These are phyloP conservation scores for Solioccasus polychromus DNA, from an alignment of 768 basidiomycete species.

Conservation along the genomic window DNA sequence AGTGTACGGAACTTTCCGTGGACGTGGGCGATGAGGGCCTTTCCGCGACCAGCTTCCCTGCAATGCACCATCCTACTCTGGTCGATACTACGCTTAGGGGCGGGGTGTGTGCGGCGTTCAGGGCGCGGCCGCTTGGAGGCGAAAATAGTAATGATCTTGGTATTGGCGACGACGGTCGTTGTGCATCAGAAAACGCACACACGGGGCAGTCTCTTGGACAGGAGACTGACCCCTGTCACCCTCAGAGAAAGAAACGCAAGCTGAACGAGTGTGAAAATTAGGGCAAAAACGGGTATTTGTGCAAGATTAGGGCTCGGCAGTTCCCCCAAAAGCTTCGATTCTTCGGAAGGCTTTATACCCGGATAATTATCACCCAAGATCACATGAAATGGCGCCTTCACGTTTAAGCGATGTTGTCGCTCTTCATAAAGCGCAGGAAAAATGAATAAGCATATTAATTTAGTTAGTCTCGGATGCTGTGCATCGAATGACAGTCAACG, in stretches of 20 bases:
- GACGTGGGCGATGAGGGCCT: background rate
- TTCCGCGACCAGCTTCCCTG: too few relatives aligned
- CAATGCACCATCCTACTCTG: too few relatives aligned
- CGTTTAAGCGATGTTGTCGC: background rate
- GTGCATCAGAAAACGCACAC: background rate
- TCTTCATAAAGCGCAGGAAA: background rate
- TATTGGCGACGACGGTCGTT: background rate
- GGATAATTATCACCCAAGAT: background rate
- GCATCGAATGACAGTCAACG: background rate
- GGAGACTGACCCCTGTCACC: constrained; percentile 2
- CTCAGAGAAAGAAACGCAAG: constrained; percentile 23
- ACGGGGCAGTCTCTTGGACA: too few relatives aligned
- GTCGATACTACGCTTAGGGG: background rate
- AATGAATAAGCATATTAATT: constrained; percentile 2
- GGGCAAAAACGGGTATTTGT: background rate
- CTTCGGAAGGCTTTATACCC: too few relatives aligned
- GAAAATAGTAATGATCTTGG: background rate
- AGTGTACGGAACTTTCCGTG: too few relatives aligned
- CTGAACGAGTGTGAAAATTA: constrained; percentile 13
- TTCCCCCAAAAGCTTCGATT: too few relatives aligned
- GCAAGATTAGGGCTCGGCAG: background rate
- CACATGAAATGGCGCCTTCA: background rate
- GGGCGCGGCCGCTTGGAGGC: background rate
- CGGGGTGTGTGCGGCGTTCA: background rate
- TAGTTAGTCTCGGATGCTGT: background rate